These are phyloP conservation scores for Lactifluus subvellereus DNA, from an alignment of 768 basidiomycete genomes.

Conservation along the genomic window DNA sequence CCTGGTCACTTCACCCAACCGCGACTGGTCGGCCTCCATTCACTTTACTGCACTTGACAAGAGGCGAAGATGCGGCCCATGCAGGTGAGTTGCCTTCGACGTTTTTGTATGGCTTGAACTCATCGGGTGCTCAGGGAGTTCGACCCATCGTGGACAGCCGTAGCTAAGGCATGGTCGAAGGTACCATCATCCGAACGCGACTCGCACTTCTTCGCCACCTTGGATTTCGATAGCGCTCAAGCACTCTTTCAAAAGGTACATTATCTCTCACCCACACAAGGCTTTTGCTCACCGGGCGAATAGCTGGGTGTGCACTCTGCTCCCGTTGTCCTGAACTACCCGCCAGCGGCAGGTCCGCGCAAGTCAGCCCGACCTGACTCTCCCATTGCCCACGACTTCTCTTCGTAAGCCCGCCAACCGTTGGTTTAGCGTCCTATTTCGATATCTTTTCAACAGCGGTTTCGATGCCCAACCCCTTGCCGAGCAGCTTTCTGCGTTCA, in stretches of 20 bases:
- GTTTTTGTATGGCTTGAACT: neutral
- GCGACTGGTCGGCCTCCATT: constrained; percentile 84
- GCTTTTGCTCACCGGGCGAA: neutral
- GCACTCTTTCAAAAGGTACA: constrained; percentile 74
- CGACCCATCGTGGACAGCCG: constrained; percentile 72
- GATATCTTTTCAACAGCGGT: constrained; percentile 47
- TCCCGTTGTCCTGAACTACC: constrained; percentile 75
- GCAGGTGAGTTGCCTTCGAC: constrained; percentile 56
- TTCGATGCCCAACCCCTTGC: constrained; percentile 78
- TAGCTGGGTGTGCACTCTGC: constrained; percentile 82
- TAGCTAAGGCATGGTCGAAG: constrained; percentile 78
- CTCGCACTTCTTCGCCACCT: constrained; percentile 85
- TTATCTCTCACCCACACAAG: neutral
- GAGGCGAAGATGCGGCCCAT: constrained; percentile 82
- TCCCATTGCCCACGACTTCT: constrained; percentile 73
- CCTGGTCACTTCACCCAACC: constrained; percentile 63
- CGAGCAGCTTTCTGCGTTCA: constrained; percentile 63
- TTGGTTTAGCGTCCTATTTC: too few relatives aligned
- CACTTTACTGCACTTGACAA: constrained; percentile 84
- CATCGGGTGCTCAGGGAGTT: constrained; percentile 57
- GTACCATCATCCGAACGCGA: constrained; percentile 56
- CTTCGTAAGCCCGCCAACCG: constrained; percentile 43
- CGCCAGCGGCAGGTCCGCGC: constrained; percentile 65
- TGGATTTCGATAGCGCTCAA: constrained; percentile 80
- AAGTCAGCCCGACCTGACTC: constrained; percentile 46